Evolutionary conservation across 352 stramenopile genomes (phyloP).

Genomic region (Phytophthora colocasiae): DNA sequence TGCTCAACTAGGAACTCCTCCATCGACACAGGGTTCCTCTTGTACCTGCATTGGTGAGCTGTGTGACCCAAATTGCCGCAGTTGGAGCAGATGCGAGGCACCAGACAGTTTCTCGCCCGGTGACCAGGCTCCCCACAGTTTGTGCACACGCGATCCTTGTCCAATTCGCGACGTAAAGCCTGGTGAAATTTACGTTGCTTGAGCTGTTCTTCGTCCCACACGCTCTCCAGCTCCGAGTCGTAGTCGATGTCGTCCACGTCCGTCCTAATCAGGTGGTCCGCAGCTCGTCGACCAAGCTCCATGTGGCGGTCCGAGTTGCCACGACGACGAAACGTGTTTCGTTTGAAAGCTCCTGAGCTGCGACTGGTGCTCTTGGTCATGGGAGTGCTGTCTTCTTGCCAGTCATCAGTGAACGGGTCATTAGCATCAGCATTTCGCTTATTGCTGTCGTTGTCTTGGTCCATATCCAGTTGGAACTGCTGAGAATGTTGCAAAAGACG

Average conservation of each 20-base stretch:
- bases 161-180: slow-evolving; percentile 58
- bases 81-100: slow-evolving; percentile 81
- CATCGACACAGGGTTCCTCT: slow-evolving; percentile 29
- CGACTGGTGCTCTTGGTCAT: background rate
- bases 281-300: slow-evolving; percentile 23
- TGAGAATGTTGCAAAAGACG: slow-evolving; percentile 72
- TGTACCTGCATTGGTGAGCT: slow-evolving; percentile 55
- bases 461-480: slow-evolving; percentile 59
- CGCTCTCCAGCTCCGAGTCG: slow-evolving; percentile 66
- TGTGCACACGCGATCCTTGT: slow-evolving; percentile 69
- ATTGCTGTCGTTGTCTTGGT: slow-evolving; percentile 20
- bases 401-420: slow-evolving; percentile 3
- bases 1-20: slow-evolving; percentile 40
- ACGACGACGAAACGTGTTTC: slow-evolving; percentile 27
- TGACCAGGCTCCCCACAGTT: slow-evolving; percentile 85
- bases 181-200: slow-evolving; percentile 74
- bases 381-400: slow-evolving; percentile 3
- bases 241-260: slow-evolving; percentile 72
- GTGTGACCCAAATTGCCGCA: slow-evolving; percentile 77
- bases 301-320: slow-evolving; percentile 7
- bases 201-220: slow-evolving; percentile 42
- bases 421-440: slow-evolving; percentile 21
- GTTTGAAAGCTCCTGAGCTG: slow-evolving; percentile 1
- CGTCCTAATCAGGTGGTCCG: slow-evolving; percentile 19
- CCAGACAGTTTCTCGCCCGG: slow-evolving; percentile 68